These are phyloP conservation scores for Curvularia verruculosa DNA, from an alignment of 2,329 filamentous ascomycete species.

Conservation along the genomic window DNA sequence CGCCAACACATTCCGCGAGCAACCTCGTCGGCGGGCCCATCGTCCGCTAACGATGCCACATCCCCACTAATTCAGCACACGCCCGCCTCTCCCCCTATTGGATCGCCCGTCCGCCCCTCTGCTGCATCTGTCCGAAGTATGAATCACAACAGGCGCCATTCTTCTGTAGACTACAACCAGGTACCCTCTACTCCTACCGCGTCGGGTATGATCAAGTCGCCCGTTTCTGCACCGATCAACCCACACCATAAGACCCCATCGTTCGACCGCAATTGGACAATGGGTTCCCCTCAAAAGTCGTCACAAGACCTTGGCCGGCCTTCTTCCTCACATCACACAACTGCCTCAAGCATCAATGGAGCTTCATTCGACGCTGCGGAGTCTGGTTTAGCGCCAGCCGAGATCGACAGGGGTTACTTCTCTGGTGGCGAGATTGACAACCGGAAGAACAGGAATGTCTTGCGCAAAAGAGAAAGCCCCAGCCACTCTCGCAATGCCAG, in stretches of 20 bases:
- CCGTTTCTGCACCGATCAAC: slow-evolving; percentile 28
- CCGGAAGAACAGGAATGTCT: slow-evolving; percentile 71
- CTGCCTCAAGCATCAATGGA: slow-evolving; percentile 40
- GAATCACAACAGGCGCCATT: slow-evolving; percentile 85
- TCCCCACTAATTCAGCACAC: slow-evolving; percentile 55
- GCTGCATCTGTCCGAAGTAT: slow-evolving; percentile 82
- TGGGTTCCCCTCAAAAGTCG: slow-evolving; percentile 50
- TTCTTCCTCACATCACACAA: slow-evolving; percentile 43
- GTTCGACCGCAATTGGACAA: slow-evolving; percentile 65
- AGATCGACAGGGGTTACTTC: slow-evolving; percentile 89
- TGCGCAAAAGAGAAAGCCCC: slow-evolving; percentile 72
- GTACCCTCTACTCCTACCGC: slow-evolving; percentile 35
- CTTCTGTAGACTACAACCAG: slow-evolving; percentile 75
- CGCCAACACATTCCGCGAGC: slow-evolving; percentile 41
- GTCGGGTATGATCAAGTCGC: slow-evolving; percentile 25
- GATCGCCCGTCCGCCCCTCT: slow-evolving; percentile 65
- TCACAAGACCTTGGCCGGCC: slow-evolving; percentile 37
- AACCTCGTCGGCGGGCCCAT: slow-evolving; percentile 41
- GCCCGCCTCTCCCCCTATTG: slow-evolving; percentile 50
- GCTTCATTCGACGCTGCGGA: slow-evolving; percentile 36
- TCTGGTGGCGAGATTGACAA: slow-evolving; percentile 85
- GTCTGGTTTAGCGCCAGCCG: slow-evolving; percentile 47
- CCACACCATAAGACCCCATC: slow-evolving; percentile 63
- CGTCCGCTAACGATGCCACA: slow-evolving; percentile 43
- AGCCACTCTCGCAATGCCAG: slow-evolving; percentile 74